phyloP scores from a whole-genome alignment of 768 basidiomycete species.

The Megacollybia marginata region DNA sequence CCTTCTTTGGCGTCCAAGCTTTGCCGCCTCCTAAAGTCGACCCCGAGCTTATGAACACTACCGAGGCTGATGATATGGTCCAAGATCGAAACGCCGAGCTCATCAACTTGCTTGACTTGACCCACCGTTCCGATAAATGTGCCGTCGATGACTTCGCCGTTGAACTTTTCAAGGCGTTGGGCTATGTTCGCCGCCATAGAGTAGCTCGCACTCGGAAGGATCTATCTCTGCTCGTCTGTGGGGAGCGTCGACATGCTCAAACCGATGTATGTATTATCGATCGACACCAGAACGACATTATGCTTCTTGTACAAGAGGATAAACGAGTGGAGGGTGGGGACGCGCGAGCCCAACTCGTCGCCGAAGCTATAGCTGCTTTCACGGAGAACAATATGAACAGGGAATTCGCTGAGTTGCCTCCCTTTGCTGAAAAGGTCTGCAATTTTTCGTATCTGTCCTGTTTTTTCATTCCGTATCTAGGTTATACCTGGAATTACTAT shows the following conservation, averaged over 20 bases:
- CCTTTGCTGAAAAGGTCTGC: slow-evolving; percentile 3
- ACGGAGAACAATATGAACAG: slow-evolving; percentile 4
- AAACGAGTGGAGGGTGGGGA: slow-evolving; percentile 6
- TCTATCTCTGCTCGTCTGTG: slow-evolving; percentile 5
- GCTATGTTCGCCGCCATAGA: slow-evolving; percentile 16
- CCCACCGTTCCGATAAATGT: background rate
- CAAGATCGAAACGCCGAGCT: slow-evolving; percentile 12
- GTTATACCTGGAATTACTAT: slow-evolving; percentile 8
- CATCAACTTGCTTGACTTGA: slow-evolving; percentile 10
- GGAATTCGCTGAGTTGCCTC: slow-evolving; percentile 1
- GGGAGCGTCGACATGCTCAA: slow-evolving; percentile 1
- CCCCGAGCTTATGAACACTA: slow-evolving; percentile 15
- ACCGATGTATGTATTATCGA: slow-evolving; percentile 9
- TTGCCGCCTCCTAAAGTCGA: slow-evolving; percentile 19
- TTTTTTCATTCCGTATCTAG: background rate
- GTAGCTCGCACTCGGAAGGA: slow-evolving; percentile 6
- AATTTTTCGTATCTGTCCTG: background rate
- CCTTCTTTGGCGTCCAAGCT: slow-evolving; percentile 19
- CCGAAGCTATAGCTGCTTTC: slow-evolving; percentile 11
- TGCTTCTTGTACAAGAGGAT: slow-evolving; percentile 11
- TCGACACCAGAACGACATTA: background rate
- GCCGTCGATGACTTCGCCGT: slow-evolving; percentile 8
- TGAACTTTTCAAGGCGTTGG: slow-evolving; percentile 9
- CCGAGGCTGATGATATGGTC: slow-evolving; percentile 15
- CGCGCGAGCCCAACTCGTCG: slow-evolving; percentile 14